Evolutionary conservation across 2,329 filamentous ascomycete species (phyloP).

Genomic region (Blastomyces percursus): DNA sequence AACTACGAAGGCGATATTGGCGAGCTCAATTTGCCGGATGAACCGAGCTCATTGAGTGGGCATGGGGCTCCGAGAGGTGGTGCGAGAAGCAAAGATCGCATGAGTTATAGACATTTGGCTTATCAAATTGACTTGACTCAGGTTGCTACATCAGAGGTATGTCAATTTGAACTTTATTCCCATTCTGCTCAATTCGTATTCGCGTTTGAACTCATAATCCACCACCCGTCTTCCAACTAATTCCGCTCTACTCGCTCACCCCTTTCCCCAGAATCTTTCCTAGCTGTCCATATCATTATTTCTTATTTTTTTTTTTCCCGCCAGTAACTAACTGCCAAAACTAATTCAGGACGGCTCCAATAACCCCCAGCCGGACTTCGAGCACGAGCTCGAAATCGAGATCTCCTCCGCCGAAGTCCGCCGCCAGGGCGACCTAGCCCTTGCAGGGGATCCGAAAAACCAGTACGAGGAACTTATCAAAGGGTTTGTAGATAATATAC

Average conservation of each 20-base stretch:
- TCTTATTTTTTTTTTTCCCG: background rate
- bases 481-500: conserved; percentile 40
- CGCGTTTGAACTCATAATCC: background rate
- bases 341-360: background rate
- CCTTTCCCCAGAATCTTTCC: background rate
- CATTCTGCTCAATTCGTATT: background rate
- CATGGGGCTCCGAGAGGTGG: conserved; percentile 24
- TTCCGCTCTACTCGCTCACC: background rate
- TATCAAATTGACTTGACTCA: conserved; percentile 92
- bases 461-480: conserved; percentile 38
- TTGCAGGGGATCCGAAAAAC: conserved; percentile 29
- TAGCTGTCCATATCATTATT: background rate
- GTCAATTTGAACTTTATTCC: conserved; percentile 12
- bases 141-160: conserved; percentile 51
- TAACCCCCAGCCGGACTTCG: conserved; percentile 9
- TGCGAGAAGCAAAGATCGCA: conserved; percentile 73
- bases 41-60: conserved; percentile 13
- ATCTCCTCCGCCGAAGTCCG: conserved; percentile 37
- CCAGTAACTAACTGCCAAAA: background rate
- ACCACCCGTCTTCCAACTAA: background rate
- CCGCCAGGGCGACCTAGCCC: conserved; percentile 33
- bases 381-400: conserved; percentile 41
- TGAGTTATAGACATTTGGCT: conserved; percentile 78
- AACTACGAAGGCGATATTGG: conserved; percentile 61
- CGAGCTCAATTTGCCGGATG: conserved; percentile 36